phyloP scores from a whole-genome alignment of 257 asterid genomes.

The Salvia rosmarinus region DNA sequence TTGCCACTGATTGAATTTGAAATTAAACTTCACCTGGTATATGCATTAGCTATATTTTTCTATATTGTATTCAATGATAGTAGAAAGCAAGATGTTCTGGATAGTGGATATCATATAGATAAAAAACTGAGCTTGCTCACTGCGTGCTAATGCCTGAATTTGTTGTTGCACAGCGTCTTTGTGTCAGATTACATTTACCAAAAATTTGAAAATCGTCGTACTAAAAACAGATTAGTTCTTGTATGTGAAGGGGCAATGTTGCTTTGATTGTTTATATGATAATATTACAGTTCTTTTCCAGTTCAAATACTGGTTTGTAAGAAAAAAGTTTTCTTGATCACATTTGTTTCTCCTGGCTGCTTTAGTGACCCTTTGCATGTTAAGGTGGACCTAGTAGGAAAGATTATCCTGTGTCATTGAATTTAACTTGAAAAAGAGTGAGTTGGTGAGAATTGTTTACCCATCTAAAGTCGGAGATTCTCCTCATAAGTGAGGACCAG shows the following conservation, averaged over 20 bases:
- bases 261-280: too few relatives aligned
- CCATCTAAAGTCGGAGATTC: not conserved
- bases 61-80: not conserved
- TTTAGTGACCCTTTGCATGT: not conserved
- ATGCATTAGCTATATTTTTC: not conserved
- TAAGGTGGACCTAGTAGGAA: not conserved
- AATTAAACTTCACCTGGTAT: not conserved
- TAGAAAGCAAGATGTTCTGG: not conserved
- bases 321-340: not conserved
- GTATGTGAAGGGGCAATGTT: too few relatives aligned
- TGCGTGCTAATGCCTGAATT: not conserved
- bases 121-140: not conserved
- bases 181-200: not conserved
- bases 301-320: not conserved
- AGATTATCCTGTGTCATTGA: not conserved
- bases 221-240: not conserved
- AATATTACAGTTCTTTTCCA: too few relatives aligned
- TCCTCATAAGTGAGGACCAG: not conserved
- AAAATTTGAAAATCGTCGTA: not conserved
- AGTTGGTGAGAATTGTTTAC: too few relatives aligned
- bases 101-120: not conserved
- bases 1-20: not conserved
- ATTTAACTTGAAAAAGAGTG: too few relatives aligned
- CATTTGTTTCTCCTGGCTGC: not conserved
- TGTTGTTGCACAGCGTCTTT: not conserved